Percentiles rank a stretch among this genome's conserved stretches.
Evolutionary conservation across 2,329 filamentous ascomycete species (phyloP).

Genomic region (Penicillium sp.): DNA sequence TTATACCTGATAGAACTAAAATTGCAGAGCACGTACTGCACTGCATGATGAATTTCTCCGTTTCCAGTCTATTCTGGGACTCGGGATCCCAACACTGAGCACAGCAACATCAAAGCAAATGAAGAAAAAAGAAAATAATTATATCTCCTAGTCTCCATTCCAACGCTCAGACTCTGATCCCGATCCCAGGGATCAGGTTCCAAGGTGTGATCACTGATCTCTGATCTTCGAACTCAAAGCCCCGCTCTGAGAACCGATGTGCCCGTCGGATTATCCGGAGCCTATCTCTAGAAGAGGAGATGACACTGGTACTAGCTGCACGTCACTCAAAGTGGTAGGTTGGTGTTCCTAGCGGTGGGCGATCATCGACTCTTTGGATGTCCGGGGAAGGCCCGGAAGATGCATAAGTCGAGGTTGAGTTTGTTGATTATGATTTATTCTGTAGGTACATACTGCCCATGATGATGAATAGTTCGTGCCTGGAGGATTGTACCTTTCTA

Average conservation of each 20-base stretch:
- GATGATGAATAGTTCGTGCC: constrained; percentile 20
- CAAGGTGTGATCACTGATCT: constrained; percentile 14
- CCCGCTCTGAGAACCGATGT: neutral
- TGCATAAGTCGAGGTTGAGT: constrained; percentile 1
- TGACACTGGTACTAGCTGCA: constrained; percentile 9
- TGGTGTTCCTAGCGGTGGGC: constrained; percentile 10
- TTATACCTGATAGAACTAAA: neutral
- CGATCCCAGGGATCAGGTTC: constrained; percentile 7
- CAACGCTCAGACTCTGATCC: neutral
- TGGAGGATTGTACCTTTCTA: neutral
- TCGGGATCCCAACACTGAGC: neutral
- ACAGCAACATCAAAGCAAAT: neutral
- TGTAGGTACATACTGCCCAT: neutral
- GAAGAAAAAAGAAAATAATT: neutral
- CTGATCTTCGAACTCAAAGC: constrained; percentile 16
- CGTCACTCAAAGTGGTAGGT: constrained; percentile 19
- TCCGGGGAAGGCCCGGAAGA: constrained; percentile 20
- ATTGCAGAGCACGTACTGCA: neutral
- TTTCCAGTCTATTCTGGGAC: neutral
- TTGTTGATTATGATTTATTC: constrained; percentile 4
- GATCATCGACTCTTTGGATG: constrained; percentile 12
- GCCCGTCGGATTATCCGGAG: constrained; percentile 14
- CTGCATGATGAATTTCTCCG: neutral
- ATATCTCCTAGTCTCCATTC: neutral
- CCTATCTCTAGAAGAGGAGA: constrained; percentile 1